These are phyloP conservation scores for Delphinella strobiligena DNA, from an alignment of 2,329 filamentous ascomycete species.

Conservation along the genomic window DNA sequence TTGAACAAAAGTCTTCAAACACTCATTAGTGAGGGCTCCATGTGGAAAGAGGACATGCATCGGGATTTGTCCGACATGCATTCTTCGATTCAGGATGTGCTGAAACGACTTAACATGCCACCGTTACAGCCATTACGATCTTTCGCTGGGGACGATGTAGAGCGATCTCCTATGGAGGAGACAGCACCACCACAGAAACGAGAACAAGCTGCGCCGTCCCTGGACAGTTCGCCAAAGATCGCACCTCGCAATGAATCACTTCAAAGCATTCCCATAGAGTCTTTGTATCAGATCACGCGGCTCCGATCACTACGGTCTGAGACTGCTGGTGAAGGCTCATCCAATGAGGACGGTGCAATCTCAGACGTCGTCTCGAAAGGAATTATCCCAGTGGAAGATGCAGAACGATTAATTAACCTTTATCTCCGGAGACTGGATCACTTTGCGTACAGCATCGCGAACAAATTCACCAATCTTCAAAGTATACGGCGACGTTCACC, in stretches of 20 bases:
- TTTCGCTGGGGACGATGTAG: slow-evolving; percentile 13
- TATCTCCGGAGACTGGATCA: slow-evolving; percentile 34
- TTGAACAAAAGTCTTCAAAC: slow-evolving; percentile 38
- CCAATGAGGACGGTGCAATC: slow-evolving; percentile 30
- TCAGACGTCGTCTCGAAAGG: slow-evolving; percentile 40
- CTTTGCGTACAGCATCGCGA: slow-evolving; percentile 35
- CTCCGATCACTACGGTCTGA: slow-evolving; percentile 5
- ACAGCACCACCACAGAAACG: slow-evolving; percentile 5
- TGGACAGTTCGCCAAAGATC: slow-evolving; percentile 20
- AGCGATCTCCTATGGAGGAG: slow-evolving; percentile 6
- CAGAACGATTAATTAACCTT: slow-evolving; percentile 27
- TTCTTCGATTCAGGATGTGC: slow-evolving; percentile 27
- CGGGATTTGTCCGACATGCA: slow-evolving; percentile 21
- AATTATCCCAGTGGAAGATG: slow-evolving; percentile 31
- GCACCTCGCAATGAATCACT: slow-evolving; percentile 13
- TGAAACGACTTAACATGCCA: slow-evolving; percentile 27
- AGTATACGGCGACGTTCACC: slow-evolving; percentile 41
- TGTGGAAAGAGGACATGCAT: slow-evolving; percentile 15
- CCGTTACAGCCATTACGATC: slow-evolving; percentile 24
- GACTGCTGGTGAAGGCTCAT: slow-evolving; percentile 11
- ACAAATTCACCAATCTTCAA: slow-evolving; percentile 34
- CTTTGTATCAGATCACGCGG: slow-evolving; percentile 6
- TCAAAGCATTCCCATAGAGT: slow-evolving; percentile 5
- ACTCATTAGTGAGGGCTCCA: slow-evolving; percentile 33
- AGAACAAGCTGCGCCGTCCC: slow-evolving; percentile 19